Evolutionary conservation across 2,329 filamentous ascomycete genomes (phyloP).

Genomic region (Nothophaeocryptopus gaeumannii): DNA sequence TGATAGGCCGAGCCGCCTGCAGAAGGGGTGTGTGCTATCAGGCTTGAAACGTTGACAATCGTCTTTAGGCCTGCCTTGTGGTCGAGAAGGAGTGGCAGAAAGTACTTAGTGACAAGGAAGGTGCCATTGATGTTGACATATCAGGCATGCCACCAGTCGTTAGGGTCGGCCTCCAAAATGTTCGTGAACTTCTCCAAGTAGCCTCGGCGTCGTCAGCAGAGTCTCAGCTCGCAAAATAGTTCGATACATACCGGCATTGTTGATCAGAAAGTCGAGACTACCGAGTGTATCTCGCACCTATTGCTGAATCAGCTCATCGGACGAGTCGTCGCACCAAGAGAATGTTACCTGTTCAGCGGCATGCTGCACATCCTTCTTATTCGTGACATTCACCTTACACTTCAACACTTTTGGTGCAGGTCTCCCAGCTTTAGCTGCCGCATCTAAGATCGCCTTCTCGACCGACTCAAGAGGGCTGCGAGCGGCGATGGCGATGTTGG

Average conservation of each 20-base stretch:
- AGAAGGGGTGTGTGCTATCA: slow-evolving; percentile 35
- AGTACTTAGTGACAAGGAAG: slow-evolving; percentile 34
- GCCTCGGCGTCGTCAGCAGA: neutral
- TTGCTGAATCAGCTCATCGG: too few species aligned
- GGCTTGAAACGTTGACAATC: slow-evolving; percentile 42
- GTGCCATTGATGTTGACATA: slow-evolving; percentile 49
- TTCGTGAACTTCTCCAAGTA: slow-evolving; percentile 12
- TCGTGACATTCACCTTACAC: neutral
- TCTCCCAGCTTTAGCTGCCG: neutral
- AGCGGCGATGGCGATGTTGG: neutral
- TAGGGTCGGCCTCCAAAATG: slow-evolving; percentile 29
- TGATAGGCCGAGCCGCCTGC: slow-evolving; percentile 44
- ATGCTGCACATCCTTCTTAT: neutral
- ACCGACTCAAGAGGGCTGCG: neutral
- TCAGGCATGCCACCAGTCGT: slow-evolving; percentile 45
- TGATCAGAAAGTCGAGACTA: slow-evolving; percentile 35
- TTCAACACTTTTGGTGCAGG: neutral
- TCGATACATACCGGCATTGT: slow-evolving; percentile 33
- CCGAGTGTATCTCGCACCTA: slow-evolving; percentile 22
- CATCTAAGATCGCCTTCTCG: neutral
- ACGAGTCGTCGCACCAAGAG: neutral
- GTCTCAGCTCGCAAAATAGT: too few species aligned
- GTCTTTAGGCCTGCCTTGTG: slow-evolving; percentile 35
- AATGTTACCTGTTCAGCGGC: slow-evolving; percentile 9
- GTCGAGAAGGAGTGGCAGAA: slow-evolving; percentile 41